Base-by-base conservation (phyloP, 2,329 filamentous ascomycete genomes). In the Parastagonospora nodorum region DNA sequence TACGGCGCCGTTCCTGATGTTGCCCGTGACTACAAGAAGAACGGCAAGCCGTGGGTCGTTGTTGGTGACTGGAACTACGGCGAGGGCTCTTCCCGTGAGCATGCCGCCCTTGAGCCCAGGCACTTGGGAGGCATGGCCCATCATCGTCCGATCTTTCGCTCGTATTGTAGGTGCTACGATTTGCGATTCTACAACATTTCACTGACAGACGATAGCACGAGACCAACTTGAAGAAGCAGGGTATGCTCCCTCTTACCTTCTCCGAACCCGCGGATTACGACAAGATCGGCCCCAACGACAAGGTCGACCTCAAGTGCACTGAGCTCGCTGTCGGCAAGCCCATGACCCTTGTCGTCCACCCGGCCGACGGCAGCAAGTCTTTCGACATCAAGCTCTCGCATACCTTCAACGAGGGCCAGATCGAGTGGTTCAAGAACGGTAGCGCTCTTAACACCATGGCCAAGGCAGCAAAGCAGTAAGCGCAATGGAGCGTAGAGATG, bases 171-270 rank as follows among this genome's bases (percentile, higher is more conserved):
- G 78, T 78, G 28, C 45, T 30, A 15, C 8, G 5, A 37, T 5
- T 35, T 44, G 15, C 19, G 24, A 15, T 30, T 27, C 37, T 4
- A 5, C 12, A 7, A 38, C 5, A 16, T 19, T 2, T 45, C 35
- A 30, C 53, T 51, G 49, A 61, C 36, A 45, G 35, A 43, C 45
- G 51, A 45, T 55, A 80, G 78, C 94, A 99, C 85, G 94, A 99
- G 85, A 99, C 94, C 83, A 99, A 99, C 86, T 81, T 99, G 82
- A 99, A 99, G 90, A 99, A 99, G 88, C 94, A 99, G 86, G 94
- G 94, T 80, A 97, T 99, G 93, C 89, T 99, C 80, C 94, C 94
- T 71, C 85, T 99, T 62, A 97, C 92, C 69, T 99, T 99, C 81
- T 79, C 86, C 51, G 87, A 97, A 74, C 93, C 93, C 50, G 93